phyloP scores from a whole-genome alignment of 2,329 filamentous ascomycete species.

The Penicillium frequentans region DNA sequence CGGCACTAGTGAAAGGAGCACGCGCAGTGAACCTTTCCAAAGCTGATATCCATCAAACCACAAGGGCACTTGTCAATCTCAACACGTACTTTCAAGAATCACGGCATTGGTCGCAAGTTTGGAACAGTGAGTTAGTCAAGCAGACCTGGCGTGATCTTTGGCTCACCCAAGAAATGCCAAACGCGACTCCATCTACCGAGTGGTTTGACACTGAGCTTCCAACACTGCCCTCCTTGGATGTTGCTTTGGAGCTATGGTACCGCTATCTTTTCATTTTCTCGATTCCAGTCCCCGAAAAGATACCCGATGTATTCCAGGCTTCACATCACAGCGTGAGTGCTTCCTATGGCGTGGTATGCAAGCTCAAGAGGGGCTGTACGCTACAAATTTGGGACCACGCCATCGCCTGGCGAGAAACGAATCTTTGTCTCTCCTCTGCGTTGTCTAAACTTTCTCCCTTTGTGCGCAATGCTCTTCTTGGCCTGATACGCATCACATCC shows the following conservation, averaged over 20 bases:
- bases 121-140: slow-evolving; percentile 47
- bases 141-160: slow-evolving; percentile 50
- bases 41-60: slow-evolving; percentile 46
- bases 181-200: slow-evolving; percentile 34
- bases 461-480: slow-evolving; percentile 50
- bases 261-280: slow-evolving; percentile 58
- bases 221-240: slow-evolving; percentile 37
- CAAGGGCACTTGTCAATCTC: slow-evolving; percentile 50
- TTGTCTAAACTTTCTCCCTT: slow-evolving; percentile 52
- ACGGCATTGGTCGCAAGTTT: slow-evolving; percentile 50
- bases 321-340: slow-evolving; percentile 63
- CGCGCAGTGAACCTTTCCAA: slow-evolving; percentile 47
- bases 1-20: slow-evolving; percentile 51
- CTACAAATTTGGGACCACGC: slow-evolving; percentile 66
- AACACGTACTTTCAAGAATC: slow-evolving; percentile 53
- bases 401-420: slow-evolving; percentile 61
- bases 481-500: slow-evolving; percentile 50
- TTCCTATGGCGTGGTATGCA: slow-evolving; percentile 62
- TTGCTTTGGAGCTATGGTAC: slow-evolving; percentile 42
- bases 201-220: slow-evolving; percentile 43
- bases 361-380: slow-evolving; percentile 60
- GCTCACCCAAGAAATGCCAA: slow-evolving; percentile 47
- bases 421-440: slow-evolving; percentile 51
- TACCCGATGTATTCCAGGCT: slow-evolving; percentile 62
- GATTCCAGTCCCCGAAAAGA: slow-evolving; percentile 56